phyloP scores from a whole-genome alignment of 163 green algal genomes.

The Scenedesmus sp. region DNA sequence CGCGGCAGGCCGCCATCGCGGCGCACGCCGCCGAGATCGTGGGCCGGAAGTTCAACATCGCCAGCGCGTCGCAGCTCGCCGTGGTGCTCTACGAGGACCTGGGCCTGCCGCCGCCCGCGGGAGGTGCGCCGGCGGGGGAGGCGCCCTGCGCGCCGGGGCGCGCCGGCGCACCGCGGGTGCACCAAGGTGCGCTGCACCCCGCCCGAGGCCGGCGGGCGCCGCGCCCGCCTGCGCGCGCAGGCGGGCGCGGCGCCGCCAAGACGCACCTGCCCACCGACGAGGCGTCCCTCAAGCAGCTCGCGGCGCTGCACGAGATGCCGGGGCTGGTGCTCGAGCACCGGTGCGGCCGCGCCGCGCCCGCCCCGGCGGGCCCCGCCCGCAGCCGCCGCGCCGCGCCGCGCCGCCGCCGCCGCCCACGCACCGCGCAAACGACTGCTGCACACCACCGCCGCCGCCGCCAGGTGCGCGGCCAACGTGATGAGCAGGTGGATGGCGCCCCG shows the following conservation, averaged over 20 bases:
- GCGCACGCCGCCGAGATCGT: conserved; percentile 18
- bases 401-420: too few species aligned
- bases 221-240: not conserved
- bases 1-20: conserved; percentile 21
- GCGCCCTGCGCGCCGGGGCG: too few species aligned
- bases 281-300: conserved; percentile 54
- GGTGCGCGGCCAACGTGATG: conserved; percentile 23
- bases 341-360: too few species aligned
- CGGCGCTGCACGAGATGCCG: conserved; percentile 54
- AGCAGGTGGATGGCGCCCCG: conserved; percentile 30
- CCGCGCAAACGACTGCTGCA: too few species aligned
- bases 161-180: too few species aligned
- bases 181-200: too few species aligned
- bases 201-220: too few species aligned
- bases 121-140: too few species aligned
- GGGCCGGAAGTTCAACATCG: conserved; percentile 63
- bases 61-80: conserved; percentile 59
- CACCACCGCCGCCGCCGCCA: too few species aligned
- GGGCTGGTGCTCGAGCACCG: conserved; percentile 59
- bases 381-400: too few species aligned
- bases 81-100: conserved; percentile 65
- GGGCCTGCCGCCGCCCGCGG: conserved; percentile 51
- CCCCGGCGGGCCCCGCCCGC: too few species aligned
- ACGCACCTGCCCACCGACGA: conserved; percentile 69
- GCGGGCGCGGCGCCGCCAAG: conserved; percentile 40